These are phyloP conservation scores for Quercus tomentella DNA, from an alignment of 331 rosid species.

Conservation along the genomic window DNA sequence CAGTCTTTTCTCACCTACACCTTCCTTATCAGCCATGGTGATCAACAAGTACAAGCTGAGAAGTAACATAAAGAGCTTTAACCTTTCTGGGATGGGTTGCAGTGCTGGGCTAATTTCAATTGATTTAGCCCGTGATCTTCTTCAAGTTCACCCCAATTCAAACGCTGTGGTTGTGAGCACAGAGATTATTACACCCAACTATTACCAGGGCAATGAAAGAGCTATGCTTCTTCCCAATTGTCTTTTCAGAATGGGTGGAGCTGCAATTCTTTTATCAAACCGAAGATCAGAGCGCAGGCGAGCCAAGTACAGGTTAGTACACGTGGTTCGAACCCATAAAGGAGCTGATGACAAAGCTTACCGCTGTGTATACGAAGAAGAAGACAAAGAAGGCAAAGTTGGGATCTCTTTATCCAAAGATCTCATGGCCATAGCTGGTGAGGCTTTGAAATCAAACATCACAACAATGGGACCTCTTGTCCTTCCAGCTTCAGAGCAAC, in stretches of 20 bases:
- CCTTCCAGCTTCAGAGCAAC: slow-evolving; percentile 60
- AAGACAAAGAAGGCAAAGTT: slow-evolving; percentile 81
- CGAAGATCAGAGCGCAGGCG: slow-evolving; percentile 48
- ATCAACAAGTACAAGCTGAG: slow-evolving; percentile 81
- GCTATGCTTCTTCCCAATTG: slow-evolving; percentile 97
- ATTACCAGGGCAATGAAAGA: slow-evolving; percentile 87
- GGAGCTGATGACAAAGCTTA: slow-evolving; percentile 82
- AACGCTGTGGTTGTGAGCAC: slow-evolving; percentile 85
- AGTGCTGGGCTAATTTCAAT: slow-evolving; percentile 84
- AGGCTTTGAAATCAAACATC: slow-evolving; percentile 85
- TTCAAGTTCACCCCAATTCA: slow-evolving; percentile 86
- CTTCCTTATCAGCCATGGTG: slow-evolving; percentile 87
- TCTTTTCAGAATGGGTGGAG: slow-evolving; percentile 97
- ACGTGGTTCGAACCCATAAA: slow-evolving; percentile 80
- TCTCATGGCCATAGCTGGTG: slow-evolving; percentile 98
- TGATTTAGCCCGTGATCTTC: slow-evolving; percentile 88
- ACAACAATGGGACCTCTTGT: slow-evolving; percentile 72
- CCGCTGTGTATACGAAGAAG: slow-evolving; percentile 75
- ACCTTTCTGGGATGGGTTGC: slow-evolving; percentile 96
- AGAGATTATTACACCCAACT: slow-evolving; percentile 86
- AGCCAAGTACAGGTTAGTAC: slow-evolving; percentile 74
- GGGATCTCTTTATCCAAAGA: slow-evolving; percentile 78
- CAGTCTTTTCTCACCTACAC: slow-evolving; percentile 85
- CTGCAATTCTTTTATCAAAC: slow-evolving; percentile 73
- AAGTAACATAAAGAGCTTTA: slow-evolving; percentile 79